These are phyloP conservation scores for Elsinoe batatas DNA, from an alignment of 2,329 filamentous ascomycete species.

Conservation along the genomic window DNA sequence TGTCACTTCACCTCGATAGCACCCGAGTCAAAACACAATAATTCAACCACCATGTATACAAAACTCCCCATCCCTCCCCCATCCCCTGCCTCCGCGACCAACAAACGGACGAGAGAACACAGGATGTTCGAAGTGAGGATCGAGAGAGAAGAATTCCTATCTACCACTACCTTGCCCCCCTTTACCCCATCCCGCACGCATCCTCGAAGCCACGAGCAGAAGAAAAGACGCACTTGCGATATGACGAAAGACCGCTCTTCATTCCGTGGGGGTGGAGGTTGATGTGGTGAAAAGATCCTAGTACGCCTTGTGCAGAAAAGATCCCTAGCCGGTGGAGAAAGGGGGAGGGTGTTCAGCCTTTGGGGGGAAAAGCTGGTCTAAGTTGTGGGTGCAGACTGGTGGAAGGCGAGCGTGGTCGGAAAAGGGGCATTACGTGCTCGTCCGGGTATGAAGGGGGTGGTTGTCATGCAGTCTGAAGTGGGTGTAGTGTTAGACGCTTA, in stretches of 20 bases:
- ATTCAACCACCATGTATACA: constrained; percentile 2
- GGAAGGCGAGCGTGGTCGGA: background rate
- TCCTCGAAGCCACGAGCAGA: background rate
- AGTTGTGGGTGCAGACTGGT: background rate
- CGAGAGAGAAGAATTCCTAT: constrained; percentile 1
- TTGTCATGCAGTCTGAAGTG: background rate
- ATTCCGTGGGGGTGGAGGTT: background rate
- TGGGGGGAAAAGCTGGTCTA: background rate
- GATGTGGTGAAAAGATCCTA: background rate
- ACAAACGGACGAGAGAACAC: background rate
- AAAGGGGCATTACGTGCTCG: background rate
- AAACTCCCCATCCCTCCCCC: background rate
- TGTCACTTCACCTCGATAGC: too few relatives aligned
- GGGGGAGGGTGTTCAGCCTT: too few relatives aligned
- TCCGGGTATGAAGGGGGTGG: background rate
- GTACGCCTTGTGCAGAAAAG: background rate
- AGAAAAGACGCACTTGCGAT: background rate
- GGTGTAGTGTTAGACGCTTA: background rate
- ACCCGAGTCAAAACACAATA: background rate
- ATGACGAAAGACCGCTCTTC: background rate
- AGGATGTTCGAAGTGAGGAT: background rate
- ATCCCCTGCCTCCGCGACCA: too few relatives aligned
- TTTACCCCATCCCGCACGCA: background rate
- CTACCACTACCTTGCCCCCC: background rate
- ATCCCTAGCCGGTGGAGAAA: background rate